Conservation (phyloP, 352 stramenopile species). For the Globisporangium spinosum region DNA sequence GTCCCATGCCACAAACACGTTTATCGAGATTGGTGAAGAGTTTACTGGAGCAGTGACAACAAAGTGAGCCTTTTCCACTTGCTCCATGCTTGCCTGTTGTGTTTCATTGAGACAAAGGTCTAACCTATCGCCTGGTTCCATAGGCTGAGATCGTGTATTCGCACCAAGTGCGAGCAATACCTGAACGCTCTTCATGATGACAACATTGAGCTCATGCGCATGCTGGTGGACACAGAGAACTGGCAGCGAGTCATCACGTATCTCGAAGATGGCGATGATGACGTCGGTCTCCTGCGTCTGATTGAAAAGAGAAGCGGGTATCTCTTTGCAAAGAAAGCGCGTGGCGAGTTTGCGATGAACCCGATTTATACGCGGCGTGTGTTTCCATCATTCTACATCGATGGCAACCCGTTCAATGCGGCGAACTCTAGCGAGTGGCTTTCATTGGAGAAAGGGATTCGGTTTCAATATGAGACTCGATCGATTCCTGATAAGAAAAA, state of each 20-base stretch:
- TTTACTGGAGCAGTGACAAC: constrained; percentile 69
- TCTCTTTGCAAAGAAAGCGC: constrained; percentile 46
- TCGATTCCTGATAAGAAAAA: constrained; percentile 27
- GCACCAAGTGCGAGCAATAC: constrained; percentile 80
- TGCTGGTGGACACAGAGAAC: constrained; percentile 84
- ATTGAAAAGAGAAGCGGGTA: constrained; percentile 83
- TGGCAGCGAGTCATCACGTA: constrained; percentile 69
- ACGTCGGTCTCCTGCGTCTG: constrained; percentile 45
- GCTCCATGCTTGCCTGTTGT: neutral
- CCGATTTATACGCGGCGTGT: constrained; percentile 68
- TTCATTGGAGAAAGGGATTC: constrained; percentile 51
- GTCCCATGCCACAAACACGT: constrained; percentile 63
- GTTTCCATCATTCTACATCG: constrained; percentile 54
- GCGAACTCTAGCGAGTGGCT: constrained; percentile 54
- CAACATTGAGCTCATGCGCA: constrained; percentile 75
- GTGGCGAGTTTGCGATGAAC: constrained; percentile 35
- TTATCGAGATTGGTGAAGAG: constrained; percentile 84
- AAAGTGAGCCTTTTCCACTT: constrained; percentile 35
- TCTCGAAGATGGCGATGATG: constrained; percentile 42
- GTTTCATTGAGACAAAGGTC: neutral
- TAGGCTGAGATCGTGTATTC: constrained; percentile 64
- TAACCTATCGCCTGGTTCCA: neutral
- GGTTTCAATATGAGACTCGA: constrained; percentile 41
- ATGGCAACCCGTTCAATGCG: constrained; percentile 64
- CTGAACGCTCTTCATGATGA: constrained; percentile 77